Percentiles rank a stretch among this genome's conserved stretches.
phyloP scores from a whole-genome alignment of 257 asterid species.

The Echites panduratus region DNA sequence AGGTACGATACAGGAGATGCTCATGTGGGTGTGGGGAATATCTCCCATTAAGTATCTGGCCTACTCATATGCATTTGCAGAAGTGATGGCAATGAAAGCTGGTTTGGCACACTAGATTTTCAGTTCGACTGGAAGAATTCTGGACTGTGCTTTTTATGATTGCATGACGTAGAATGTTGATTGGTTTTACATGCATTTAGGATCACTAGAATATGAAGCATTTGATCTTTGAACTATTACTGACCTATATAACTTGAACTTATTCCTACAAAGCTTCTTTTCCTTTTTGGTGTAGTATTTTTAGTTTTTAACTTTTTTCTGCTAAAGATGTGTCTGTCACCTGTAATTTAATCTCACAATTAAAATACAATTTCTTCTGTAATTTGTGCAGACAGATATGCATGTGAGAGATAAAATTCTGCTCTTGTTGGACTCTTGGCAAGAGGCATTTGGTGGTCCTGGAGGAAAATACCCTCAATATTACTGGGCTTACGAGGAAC shows the following conservation, averaged over 20 bases:
- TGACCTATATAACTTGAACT: background rate
- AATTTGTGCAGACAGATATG: conserved; percentile 75
- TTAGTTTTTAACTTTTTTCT: background rate
- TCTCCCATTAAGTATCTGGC: background rate
- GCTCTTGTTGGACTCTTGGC: conserved; percentile 76
- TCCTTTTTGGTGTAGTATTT: background rate
- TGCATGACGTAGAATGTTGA: background rate
- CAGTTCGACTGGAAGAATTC: background rate
- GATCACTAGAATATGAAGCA: background rate
- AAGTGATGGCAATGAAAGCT: background rate
- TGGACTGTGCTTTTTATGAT: background rate
- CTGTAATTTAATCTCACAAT: background rate
- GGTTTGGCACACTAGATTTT: background rate
- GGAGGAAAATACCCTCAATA: conserved; percentile 87
- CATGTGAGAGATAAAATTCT: conserved; percentile 70
- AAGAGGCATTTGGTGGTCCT: conserved; percentile 87
- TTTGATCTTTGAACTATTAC: background rate
- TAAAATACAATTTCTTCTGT: background rate
- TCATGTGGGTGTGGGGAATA: background rate
- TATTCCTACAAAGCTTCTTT: background rate
- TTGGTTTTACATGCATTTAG: background rate
- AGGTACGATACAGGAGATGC: background rate
- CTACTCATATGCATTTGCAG: background rate
- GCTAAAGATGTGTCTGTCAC: background rate
- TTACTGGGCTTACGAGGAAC: conserved; percentile 77